Evolutionary conservation across 805 yeast species (phyloP).

Genomic region (Kazachstania psychrophila): DNA sequence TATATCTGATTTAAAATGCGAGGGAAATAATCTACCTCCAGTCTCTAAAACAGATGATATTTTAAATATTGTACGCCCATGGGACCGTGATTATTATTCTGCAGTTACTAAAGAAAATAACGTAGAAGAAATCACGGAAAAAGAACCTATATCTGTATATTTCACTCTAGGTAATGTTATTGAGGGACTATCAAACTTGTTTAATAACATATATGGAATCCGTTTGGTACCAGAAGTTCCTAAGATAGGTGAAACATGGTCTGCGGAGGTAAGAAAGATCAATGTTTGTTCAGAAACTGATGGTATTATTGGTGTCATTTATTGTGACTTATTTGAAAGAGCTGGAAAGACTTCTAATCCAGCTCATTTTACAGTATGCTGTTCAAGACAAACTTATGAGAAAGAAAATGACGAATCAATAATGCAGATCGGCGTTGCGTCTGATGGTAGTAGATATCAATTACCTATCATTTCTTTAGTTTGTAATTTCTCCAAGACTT

Average conservation of each 20-base stretch:
- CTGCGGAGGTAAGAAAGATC: slow-evolving; percentile 70
- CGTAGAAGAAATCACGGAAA: background rate
- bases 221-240: slow-evolving; percentile 58
- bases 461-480: slow-evolving; percentile 83
- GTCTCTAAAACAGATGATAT: slow-evolving; percentile 30
- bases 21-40: slow-evolving; percentile 13
- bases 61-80: slow-evolving; percentile 53
- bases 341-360: slow-evolving; percentile 72
- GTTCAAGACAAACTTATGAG: slow-evolving; percentile 71
- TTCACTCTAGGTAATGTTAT: slow-evolving; percentile 82
- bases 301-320: slow-evolving; percentile 68
- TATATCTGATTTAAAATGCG: slow-evolving; percentile 35
- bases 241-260: slow-evolving; percentile 77
- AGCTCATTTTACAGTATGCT: slow-evolving; percentile 91
- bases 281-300: slow-evolving; percentile 59
- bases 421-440: slow-evolving; percentile 27
- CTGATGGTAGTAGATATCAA: slow-evolving; percentile 50
- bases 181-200: slow-evolving; percentile 68
- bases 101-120: background rate
- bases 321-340: slow-evolving; percentile 79
- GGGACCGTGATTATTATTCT: slow-evolving; percentile 77
- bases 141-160: slow-evolving; percentile 36
- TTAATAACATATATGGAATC: slow-evolving; percentile 67
- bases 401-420: slow-evolving; percentile 37
- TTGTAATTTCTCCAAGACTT: slow-evolving; percentile 58